A percentile compares a stretch with the other conserved stretches of the same genome.
Conservation (phyloP, 2,329 filamentous ascomycete species). For the Pestalotiopsis sp. region DNA sequence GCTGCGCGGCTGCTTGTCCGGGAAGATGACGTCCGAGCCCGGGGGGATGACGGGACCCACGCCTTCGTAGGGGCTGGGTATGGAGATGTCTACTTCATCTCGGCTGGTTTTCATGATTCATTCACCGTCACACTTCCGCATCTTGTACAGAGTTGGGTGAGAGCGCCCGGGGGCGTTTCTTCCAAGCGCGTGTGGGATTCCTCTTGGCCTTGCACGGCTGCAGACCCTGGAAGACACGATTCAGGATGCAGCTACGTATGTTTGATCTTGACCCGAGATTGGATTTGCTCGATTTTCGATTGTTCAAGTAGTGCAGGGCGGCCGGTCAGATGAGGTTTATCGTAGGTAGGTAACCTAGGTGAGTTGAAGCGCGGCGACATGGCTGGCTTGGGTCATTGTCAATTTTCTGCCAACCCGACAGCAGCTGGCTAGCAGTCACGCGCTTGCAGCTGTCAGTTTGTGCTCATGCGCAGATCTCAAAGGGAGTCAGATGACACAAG, state of each 20-base stretch:
- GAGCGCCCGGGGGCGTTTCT: not conserved
- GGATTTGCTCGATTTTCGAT: too few relatives aligned
- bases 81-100: constrained; percentile 15
- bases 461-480: not conserved
- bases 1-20: constrained; percentile 51
- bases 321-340: not conserved
- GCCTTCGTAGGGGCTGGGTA: constrained; percentile 14
- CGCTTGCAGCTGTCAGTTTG: not conserved
- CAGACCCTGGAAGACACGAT: too few relatives aligned
- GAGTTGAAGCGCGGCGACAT: not conserved
- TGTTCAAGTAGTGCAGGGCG: too few relatives aligned
- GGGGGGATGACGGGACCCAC: constrained; percentile 14
- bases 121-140: not conserved
- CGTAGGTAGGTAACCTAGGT: not conserved
- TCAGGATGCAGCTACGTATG: too few relatives aligned
- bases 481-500: not conserved
- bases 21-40: constrained; percentile 31
- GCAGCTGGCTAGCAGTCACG: not conserved
- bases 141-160: not conserved
- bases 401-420: not conserved
- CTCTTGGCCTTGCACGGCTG: too few relatives aligned
- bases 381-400: not conserved
- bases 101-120: constrained; percentile 16
- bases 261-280: too few relatives aligned
- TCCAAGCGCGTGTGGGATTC: not conserved